Conservation (phyloP, 768 basidiomycete genomes). For the Rhodosporidiobolus sp. region DNA sequence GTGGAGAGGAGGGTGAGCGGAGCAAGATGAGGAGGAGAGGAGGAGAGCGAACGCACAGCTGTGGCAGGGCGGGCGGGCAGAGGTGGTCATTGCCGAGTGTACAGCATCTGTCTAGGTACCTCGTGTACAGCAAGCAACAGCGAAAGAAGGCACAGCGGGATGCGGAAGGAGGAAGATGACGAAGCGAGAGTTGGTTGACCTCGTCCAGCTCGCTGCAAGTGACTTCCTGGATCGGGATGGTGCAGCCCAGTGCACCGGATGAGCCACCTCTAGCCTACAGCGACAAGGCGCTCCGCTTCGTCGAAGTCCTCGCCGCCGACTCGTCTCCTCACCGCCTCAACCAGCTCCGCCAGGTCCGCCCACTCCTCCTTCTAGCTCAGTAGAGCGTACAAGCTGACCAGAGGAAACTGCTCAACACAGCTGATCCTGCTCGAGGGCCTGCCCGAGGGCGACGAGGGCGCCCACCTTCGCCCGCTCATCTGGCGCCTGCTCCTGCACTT, state of each 20-base stretch:
- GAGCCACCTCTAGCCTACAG: background rate
- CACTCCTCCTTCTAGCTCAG: too few species aligned
- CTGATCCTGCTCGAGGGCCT: slow-evolving; percentile 23
- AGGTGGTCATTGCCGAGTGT: background rate
- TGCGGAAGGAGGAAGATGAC: too few species aligned
- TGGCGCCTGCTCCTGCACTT: slow-evolving; percentile 92
- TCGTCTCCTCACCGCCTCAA: background rate
- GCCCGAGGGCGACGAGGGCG: slow-evolving; percentile 45
- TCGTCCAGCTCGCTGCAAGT: too few species aligned
- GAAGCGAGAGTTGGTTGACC: too few species aligned
- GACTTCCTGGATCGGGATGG: background rate
- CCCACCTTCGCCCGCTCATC: slow-evolving; percentile 67
- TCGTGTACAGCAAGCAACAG: background rate
- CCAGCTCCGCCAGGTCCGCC: slow-evolving; percentile 19
- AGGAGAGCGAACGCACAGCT: background rate
- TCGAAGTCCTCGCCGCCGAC: background rate
- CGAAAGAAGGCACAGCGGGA: too few species aligned
- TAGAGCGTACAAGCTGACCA: background rate
- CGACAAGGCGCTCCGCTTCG: background rate
- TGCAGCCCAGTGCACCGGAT: background rate
- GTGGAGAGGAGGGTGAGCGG: background rate
- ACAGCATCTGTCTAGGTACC: background rate
- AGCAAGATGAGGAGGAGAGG: background rate
- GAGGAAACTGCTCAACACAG: background rate
- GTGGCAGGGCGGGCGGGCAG: background rate